Percentiles rank a stretch among this genome's conserved stretches.
These are phyloP conservation scores for Spathaspora arborariae DNA, from an alignment of 805 yeast genomes.

Conservation along the genomic window DNA sequence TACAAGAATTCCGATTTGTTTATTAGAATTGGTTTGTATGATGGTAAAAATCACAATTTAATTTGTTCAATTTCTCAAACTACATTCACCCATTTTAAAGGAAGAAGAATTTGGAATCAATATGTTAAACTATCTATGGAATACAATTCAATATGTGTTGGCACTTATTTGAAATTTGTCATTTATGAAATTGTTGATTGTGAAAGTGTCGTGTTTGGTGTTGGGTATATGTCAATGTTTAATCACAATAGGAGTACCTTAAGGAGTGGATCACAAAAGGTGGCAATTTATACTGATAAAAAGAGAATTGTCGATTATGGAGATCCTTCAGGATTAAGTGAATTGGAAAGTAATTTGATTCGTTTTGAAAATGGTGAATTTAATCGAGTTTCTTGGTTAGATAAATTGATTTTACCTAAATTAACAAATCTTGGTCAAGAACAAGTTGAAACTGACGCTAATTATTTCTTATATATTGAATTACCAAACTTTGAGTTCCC, in stretches of 20 bases:
- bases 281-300: conserved; percentile 19
- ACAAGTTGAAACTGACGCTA: conserved; percentile 1
- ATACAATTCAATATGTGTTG: conserved; percentile 65
- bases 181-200: conserved; percentile 68
- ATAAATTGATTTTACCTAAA: conserved; percentile 37
- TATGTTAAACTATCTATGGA: conserved; percentile 72
- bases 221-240: conserved; percentile 58
- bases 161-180: conserved; percentile 55
- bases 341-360: conserved; percentile 52
- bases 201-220: conserved; percentile 51
- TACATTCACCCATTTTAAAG: conserved; percentile 29
- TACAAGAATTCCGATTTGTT: conserved; percentile 33
- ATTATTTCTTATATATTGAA: conserved; percentile 33
- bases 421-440: conserved; percentile 3
- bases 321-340: conserved; percentile 16
- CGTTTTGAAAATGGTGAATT: conserved; percentile 67
- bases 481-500: conserved; percentile 42
- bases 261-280: conserved; percentile 66
- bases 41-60: conserved; percentile 25
- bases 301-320: conserved; percentile 20
- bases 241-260: conserved; percentile 50
- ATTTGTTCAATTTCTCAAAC: conserved; percentile 32
- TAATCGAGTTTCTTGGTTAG: conserved; percentile 67
- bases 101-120: conserved; percentile 58
- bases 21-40: conserved; percentile 27